A percentile compares a stretch with the other conserved stretches of the same genome.
These are phyloP conservation scores for Neoscytalidium dimidiatum DNA, from an alignment of 2,329 filamentous ascomycete genomes.

Conservation along the genomic window DNA sequence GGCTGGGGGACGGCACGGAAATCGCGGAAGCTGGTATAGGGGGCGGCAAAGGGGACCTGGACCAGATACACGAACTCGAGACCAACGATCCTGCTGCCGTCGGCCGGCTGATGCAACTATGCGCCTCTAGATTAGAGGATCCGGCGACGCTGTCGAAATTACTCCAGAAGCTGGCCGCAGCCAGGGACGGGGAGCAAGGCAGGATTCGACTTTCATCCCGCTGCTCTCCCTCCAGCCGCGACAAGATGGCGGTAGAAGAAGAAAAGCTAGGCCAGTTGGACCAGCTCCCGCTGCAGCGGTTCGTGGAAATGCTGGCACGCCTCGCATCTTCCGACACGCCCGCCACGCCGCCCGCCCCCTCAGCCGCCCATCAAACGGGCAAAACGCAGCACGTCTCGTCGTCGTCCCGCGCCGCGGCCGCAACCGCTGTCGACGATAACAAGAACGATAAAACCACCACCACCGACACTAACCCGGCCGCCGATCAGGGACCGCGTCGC, in stretches of 20 bases:
- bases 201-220: conserved; percentile 32
- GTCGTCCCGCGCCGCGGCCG: not conserved
- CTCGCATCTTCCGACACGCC: not conserved
- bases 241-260: conserved; percentile 26
- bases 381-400: conserved; percentile 1
- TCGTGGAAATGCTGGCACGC: conserved; percentile 31
- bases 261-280: conserved; percentile 28
- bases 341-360: not conserved
- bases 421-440: not conserved
- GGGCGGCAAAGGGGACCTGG: conserved; percentile 75
- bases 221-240: conserved; percentile 29
- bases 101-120: conserved; percentile 57
- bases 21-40: conserved; percentile 75
- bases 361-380: not conserved
- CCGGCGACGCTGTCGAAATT: conserved; percentile 38
- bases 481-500: not conserved
- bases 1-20: conserved; percentile 60
- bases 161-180: conserved; percentile 34
- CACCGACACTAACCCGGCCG: not conserved
- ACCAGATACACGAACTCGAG: conserved; percentile 67
- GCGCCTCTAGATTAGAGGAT: conserved; percentile 40
- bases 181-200: conserved; percentile 24
- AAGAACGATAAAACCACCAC: not conserved
- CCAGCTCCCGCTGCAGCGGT: conserved; percentile 33
- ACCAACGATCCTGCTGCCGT: conserved; percentile 48